A percentile compares a stretch with the other conserved stretches of the same genome.
Conservation (phyloP, 129 eudicot genomes). For the Flaveria linearis region DNA sequence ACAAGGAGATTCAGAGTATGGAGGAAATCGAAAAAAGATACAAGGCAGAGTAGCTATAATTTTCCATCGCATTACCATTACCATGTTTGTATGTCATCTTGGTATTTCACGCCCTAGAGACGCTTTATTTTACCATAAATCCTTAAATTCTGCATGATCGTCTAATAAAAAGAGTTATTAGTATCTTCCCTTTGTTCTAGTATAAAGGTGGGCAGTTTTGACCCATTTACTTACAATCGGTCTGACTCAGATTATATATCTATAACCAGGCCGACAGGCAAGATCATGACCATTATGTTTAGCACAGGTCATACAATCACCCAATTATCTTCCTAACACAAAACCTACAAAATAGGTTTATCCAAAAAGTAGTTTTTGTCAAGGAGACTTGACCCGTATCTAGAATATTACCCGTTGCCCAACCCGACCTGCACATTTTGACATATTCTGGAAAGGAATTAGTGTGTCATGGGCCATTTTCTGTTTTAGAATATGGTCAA, state of each 20-base stretch:
- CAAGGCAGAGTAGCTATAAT: slow-evolving; percentile 63
- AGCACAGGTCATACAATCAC: not conserved
- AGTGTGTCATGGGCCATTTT: slow-evolving; percentile 19
- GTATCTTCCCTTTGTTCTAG: not conserved
- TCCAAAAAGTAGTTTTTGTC: not conserved
- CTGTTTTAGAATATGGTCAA: slow-evolving; percentile 8
- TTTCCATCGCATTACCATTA: not conserved
- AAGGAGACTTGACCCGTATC: not conserved
- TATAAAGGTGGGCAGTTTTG: not conserved
- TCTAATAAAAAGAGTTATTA: slow-evolving; percentile 22
- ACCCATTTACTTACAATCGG: not conserved
- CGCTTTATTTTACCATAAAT: slow-evolving; percentile 19
- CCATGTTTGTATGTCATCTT: slow-evolving; percentile 10
- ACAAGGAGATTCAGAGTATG: slow-evolving; percentile 68
- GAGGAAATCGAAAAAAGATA: slow-evolving; percentile 88
- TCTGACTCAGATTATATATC: not conserved
- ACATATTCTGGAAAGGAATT: not conserved
- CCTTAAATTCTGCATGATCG: slow-evolving; percentile 17
- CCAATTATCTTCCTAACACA: not conserved
- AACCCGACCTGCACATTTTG: not conserved
- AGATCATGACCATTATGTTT: not conserved
- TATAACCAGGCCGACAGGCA: not conserved
- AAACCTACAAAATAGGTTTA: not conserved
- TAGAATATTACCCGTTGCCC: not conserved
- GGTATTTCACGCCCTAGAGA: slow-evolving; percentile 9